Percentiles rank a stretch among this genome's conserved stretches.
Evolutionary conservation across 2,329 filamentous ascomycete species (phyloP).

Genomic region (Ophiostoma sp.): DNA sequence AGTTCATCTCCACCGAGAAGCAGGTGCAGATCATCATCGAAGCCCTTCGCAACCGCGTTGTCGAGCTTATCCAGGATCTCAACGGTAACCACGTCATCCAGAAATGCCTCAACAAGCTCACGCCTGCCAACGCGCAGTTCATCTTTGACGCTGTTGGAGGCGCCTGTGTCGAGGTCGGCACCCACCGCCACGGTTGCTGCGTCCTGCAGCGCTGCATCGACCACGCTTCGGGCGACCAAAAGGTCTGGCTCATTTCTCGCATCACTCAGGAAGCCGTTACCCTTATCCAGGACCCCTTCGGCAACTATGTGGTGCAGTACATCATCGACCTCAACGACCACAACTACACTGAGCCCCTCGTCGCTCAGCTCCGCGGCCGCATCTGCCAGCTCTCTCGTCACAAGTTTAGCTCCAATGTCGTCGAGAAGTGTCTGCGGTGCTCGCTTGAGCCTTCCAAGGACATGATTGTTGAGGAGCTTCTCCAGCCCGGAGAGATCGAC

Average conservation of each 20-base stretch:
- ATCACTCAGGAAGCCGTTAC: constrained; percentile 88
- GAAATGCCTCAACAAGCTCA: constrained; percentile 96
- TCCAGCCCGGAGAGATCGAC: constrained; percentile 73
- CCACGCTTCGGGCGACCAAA: constrained; percentile 87
- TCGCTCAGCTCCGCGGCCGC: constrained; percentile 73
- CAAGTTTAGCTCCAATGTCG: constrained; percentile 99
- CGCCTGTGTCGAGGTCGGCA: constrained; percentile 87
- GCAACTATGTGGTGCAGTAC: constrained; percentile 98
- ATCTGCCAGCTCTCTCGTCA: constrained; percentile 79
- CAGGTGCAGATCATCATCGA: constrained; percentile 87
- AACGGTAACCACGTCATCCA: constrained; percentile 99
- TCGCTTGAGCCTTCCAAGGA: constrained; percentile 73
- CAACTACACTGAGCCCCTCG: constrained; percentile 84
- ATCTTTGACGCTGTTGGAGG: constrained; percentile 93
- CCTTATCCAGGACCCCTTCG: constrained; percentile 94
- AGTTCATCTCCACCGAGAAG: constrained; percentile 82
- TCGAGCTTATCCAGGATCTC: constrained; percentile 92
- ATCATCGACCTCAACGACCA: constrained; percentile 92
- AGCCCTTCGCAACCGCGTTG: constrained; percentile 79
- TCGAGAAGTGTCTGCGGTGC: constrained; percentile 93
- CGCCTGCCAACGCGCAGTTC: constrained; percentile 81
- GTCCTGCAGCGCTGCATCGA: constrained; percentile 98
- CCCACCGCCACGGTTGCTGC: constrained; percentile 96
- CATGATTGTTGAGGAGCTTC: constrained; percentile 81
- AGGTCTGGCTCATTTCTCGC: constrained; percentile 77